phyloP scores from a whole-genome alignment of 345 rosid genomes.

The Litchi chinensis region DNA sequence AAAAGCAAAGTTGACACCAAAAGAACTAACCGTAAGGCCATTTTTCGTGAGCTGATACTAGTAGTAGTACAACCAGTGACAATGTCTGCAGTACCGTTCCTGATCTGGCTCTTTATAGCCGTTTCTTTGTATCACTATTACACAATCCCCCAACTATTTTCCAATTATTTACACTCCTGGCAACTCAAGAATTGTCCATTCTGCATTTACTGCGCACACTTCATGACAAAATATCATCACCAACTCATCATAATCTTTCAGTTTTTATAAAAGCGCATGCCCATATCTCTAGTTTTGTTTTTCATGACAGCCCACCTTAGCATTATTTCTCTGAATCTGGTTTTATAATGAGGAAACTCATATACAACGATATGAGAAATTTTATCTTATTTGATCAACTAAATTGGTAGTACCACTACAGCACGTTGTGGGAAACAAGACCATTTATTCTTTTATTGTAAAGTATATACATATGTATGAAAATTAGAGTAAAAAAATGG shows the following conservation, averaged over 20 bases:
- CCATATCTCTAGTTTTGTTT: not conserved
- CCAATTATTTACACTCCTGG: not conserved
- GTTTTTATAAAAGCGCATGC: not conserved
- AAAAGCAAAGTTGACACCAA: constrained; percentile 30
- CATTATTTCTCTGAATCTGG: not conserved
- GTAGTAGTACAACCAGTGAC: not conserved
- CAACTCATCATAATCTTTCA: too few species aligned
- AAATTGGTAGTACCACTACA: not conserved
- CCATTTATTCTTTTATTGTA: not conserved
- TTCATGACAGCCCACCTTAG: not conserved
- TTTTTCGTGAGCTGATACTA: not conserved
- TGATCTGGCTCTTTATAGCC: constrained; percentile 17
- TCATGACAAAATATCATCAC: not conserved
- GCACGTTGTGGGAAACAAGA: not conserved
- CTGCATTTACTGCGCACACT: not conserved
- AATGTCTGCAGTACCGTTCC: not conserved
- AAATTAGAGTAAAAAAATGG: not conserved
- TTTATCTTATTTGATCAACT: too few species aligned
- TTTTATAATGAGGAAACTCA: not conserved
- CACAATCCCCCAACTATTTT: constrained; percentile 21
- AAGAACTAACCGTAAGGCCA: constrained; percentile 30
- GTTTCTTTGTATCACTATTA: constrained; percentile 1
- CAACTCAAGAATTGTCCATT: not conserved
- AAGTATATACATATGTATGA: not conserved
- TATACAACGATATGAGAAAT: too few species aligned